Percentiles rank a stretch among this genome's conserved stretches.
Evolutionary conservation across 129 eudicot species (phyloP).

Genomic region (Flaveria brownii): DNA sequence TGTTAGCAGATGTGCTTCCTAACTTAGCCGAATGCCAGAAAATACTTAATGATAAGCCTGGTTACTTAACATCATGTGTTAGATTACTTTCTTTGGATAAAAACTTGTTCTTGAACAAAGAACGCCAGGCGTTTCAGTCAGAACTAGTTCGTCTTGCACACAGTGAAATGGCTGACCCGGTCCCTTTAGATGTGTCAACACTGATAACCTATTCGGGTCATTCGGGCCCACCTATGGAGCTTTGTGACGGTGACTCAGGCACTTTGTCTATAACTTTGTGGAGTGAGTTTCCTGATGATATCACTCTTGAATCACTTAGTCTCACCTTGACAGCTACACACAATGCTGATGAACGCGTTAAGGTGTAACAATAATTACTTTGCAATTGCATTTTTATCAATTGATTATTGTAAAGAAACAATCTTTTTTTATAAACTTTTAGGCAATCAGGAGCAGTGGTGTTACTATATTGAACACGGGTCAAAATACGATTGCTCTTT

Average conservation of each 20-base stretch:
- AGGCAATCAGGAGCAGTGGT: constrained; percentile 77
- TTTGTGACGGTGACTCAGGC: constrained; percentile 96
- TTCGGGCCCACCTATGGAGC: constrained; percentile 80
- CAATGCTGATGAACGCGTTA: constrained; percentile 85
- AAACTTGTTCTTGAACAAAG: constrained; percentile 71
- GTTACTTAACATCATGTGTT: constrained; percentile 90
- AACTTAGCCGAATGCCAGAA: constrained; percentile 94
- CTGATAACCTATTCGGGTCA: constrained; percentile 80
- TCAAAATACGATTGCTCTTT: constrained; percentile 62
- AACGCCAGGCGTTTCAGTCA: constrained; percentile 85
- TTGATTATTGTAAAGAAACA: background rate
- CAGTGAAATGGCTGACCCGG: constrained; percentile 85
- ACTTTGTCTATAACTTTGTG: constrained; percentile 69
- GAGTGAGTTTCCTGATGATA: constrained; percentile 97
- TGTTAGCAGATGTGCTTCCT: constrained; percentile 93
- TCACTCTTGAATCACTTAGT: constrained; percentile 83
- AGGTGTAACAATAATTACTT: constrained; percentile 51
- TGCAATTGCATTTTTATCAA: constrained; percentile 4
- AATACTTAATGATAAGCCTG: constrained; percentile 82
- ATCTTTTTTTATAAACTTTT: constrained; percentile 15
- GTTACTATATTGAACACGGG: constrained; percentile 80
- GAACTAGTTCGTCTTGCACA: constrained; percentile 89
- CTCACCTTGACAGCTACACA: constrained; percentile 78
- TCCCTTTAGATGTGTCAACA: constrained; percentile 92
- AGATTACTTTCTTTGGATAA: constrained; percentile 85